Percentiles rank a stretch among this genome's conserved stretches.
Evolutionary conservation across 2,329 filamentous ascomycete species (phyloP).

Genomic region (Hymenoscyphus fraxineus): DNA sequence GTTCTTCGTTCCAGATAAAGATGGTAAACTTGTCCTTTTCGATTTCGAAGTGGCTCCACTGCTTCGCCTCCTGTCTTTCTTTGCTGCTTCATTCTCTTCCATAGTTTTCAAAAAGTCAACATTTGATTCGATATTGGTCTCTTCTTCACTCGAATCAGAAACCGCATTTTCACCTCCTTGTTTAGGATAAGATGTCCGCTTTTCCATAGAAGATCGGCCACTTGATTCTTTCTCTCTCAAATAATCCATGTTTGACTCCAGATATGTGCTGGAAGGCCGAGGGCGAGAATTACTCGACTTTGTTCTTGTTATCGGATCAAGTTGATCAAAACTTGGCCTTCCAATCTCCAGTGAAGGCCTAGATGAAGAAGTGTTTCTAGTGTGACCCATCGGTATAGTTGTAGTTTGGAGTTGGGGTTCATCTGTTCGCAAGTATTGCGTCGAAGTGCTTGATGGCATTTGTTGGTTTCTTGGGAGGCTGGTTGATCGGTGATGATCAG

Average conservation of each 20-base stretch:
- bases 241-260: conserved; percentile 79
- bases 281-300: conserved; percentile 63
- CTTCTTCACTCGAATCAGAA: conserved; percentile 42
- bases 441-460: conserved; percentile 13
- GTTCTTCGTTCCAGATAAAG: conserved; percentile 71
- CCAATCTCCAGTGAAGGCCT: conserved; percentile 69
- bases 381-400: conserved; percentile 29
- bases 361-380: conserved; percentile 46
- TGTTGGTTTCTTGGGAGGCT: conserved; percentile 39
- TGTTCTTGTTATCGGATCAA: conserved; percentile 57
- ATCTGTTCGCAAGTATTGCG: conserved; percentile 23
- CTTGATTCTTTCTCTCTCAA: conserved; percentile 69
- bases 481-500: conserved; percentile 48
- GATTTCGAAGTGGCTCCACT: conserved; percentile 50
- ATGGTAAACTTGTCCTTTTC: conserved; percentile 71
- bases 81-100: conserved; percentile 59
- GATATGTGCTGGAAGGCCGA: conserved; percentile 76
- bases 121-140: conserved; percentile 69
- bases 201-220: conserved; percentile 32
- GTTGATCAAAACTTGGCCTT: conserved; percentile 61
- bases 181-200: conserved; percentile 28
- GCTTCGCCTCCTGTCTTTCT: conserved; percentile 47
- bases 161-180: conserved; percentile 21
- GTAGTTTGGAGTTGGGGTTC: conserved; percentile 21
- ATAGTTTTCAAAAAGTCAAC: conserved; percentile 77